These are phyloP conservation scores for Hordeum vulgare DNA, from an alignment of 176 grass and related monocot species.

Conservation along the genomic window DNA sequence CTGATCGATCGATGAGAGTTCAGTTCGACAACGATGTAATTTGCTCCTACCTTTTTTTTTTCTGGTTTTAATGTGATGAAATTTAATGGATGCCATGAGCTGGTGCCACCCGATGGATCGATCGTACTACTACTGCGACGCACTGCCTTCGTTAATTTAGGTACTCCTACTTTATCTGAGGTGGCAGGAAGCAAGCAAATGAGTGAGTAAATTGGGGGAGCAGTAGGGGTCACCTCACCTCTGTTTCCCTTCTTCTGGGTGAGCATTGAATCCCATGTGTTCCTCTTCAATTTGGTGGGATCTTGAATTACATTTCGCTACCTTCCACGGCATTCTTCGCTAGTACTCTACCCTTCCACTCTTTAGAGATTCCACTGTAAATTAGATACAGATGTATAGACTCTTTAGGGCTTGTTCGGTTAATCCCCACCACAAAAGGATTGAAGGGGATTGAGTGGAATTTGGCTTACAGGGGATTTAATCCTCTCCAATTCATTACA, in stretches of 20 bases:
- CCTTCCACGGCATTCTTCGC: background rate
- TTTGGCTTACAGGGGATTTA: too few species aligned
- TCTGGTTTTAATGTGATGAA: background rate
- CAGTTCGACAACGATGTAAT: background rate
- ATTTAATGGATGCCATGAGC: background rate
- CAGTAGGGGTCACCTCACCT: background rate
- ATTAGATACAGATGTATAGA: too few species aligned
- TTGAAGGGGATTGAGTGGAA: too few species aligned
- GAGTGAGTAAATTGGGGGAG: background rate
- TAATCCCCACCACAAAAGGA: too few species aligned
- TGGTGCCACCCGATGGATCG: background rate
- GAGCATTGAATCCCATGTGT: slow-evolving; percentile 9
- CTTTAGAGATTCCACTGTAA: too few species aligned
- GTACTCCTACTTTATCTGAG: background rate
- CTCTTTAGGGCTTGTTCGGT: too few species aligned
- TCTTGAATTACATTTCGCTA: background rate
- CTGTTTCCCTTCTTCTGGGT: background rate
- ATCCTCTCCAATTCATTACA: too few species aligned
- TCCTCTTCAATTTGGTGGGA: background rate
- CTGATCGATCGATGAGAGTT: background rate
- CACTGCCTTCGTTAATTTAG: background rate
- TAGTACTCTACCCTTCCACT: too few species aligned
- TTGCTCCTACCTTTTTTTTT: background rate
- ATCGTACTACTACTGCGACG: background rate
- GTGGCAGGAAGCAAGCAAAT: background rate